Evolutionary conservation across 75 land plant genomes (phyloP).

Genomic region (Sequoiadendron giganteum): DNA sequence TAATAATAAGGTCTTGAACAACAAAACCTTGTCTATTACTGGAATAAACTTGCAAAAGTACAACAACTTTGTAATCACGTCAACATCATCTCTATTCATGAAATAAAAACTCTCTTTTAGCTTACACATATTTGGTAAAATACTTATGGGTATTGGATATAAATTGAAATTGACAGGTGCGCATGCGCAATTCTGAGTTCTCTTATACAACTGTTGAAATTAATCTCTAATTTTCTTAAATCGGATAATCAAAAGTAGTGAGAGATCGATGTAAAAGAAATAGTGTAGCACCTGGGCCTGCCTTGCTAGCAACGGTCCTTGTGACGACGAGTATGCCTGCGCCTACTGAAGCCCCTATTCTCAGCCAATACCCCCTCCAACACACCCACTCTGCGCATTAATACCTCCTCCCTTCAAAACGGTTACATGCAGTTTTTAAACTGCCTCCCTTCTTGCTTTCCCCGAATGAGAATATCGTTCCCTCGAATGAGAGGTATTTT

Average conservation of each 20-base stretch:
- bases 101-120: background rate
- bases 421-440: too few species aligned
- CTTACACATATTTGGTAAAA: background rate
- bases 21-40: too few species aligned
- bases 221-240: background rate
- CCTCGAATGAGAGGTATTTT: too few species aligned
- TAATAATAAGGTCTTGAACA: too few species aligned
- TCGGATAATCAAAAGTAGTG: background rate
- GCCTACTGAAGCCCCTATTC: constrained; percentile 88
- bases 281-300: constrained; percentile 60
- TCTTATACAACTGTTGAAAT: background rate
- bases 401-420: too few species aligned
- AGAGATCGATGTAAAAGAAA: background rate
- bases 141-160: background rate
- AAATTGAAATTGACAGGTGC: background rate
- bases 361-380: constrained; percentile 73
- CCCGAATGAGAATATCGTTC: too few species aligned
- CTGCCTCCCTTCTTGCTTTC: too few species aligned
- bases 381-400: constrained; percentile 67
- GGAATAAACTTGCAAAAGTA: background rate
- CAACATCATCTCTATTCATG: background rate
- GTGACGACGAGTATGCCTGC: constrained; percentile 96
- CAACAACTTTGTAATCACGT: background rate
- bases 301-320: constrained; percentile 54
- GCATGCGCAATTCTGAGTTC: background rate